Conservation (phyloP, 2,329 filamentous ascomycete genomes). For the Penicillium brevicompactum region DNA sequence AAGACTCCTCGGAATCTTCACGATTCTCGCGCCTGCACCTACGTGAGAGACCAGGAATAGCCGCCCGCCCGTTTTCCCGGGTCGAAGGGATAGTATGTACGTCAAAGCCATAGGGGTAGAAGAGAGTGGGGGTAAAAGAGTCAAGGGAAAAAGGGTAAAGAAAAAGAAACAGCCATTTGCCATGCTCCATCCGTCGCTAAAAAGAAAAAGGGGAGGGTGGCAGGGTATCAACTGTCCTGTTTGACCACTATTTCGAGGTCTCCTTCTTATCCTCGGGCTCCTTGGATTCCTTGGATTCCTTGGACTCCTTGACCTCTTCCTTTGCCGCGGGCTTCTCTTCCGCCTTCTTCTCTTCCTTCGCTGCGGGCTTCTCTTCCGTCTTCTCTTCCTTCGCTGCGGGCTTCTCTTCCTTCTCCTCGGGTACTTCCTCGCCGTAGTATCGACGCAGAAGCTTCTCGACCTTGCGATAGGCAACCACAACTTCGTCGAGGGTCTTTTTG, state of each 20-base stretch:
- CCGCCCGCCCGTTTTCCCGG: neutral
- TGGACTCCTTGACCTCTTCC: slow-evolving; percentile 13
- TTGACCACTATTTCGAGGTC: slow-evolving; percentile 11
- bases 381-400: slow-evolving; percentile 13
- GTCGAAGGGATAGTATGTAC: slow-evolving; percentile 18
- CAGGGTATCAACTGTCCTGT: slow-evolving; percentile 11
- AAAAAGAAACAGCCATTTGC: slow-evolving; percentile 27
- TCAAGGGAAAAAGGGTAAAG: slow-evolving; percentile 12
- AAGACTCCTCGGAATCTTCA: slow-evolving; percentile 10
- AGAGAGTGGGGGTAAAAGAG: slow-evolving; percentile 6
- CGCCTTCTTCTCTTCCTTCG: slow-evolving; percentile 10
- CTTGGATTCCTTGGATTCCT: slow-evolving; percentile 7
- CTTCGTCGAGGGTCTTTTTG: slow-evolving; percentile 66
- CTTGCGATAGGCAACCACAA: slow-evolving; percentile 75
- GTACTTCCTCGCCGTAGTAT: slow-evolving; percentile 63
- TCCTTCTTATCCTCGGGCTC: slow-evolving; percentile 11
- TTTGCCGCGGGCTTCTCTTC: slow-evolving; percentile 9
- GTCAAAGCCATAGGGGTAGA: slow-evolving; percentile 6
- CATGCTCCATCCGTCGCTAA: slow-evolving; percentile 32
- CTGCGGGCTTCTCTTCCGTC: slow-evolving; percentile 7
- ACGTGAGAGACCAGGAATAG: slow-evolving; percentile 11
- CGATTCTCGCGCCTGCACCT: slow-evolving; percentile 14
- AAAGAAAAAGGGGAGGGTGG: slow-evolving; percentile 19
- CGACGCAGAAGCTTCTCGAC: slow-evolving; percentile 69
- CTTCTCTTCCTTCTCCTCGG: slow-evolving; percentile 15